Conservation (phyloP, 148 eudicot species). For the Dysphania ambrosioides region DNA sequence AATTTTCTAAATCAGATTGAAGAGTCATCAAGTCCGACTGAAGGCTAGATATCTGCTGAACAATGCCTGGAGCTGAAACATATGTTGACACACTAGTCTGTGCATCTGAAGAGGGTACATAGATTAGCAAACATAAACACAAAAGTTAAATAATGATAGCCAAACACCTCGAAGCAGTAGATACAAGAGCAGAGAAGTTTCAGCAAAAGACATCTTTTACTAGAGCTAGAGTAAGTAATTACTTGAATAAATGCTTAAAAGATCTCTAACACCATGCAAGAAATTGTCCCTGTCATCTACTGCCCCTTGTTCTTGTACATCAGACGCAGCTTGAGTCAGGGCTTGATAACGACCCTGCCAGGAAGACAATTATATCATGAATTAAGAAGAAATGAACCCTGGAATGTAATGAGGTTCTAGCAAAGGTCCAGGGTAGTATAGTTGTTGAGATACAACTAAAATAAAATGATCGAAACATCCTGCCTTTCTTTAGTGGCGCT, state of each 20-base stretch:
- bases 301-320: conserved; percentile 96
- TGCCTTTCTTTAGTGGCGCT: background rate
- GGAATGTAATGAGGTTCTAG: background rate
- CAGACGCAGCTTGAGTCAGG: conserved; percentile 81
- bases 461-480: background rate
- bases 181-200: conserved; percentile 1
- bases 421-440: background rate
- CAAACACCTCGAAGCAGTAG: background rate
- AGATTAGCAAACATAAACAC: conserved; percentile 12
- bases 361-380: conserved; percentile 15
- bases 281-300: conserved; percentile 95
- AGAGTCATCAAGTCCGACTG: conserved; percentile 76
- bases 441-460: background rate
- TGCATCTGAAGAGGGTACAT: conserved; percentile 53
- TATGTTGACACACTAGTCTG: conserved; percentile 79
- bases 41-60: conserved; percentile 87
- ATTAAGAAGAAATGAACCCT: no score
- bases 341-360: conserved; percentile 70
- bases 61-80: conserved; percentile 92
- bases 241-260: conserved; percentile 93
- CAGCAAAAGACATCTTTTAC: background rate
- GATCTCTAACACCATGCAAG: conserved; percentile 96
- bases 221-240: conserved; percentile 29
- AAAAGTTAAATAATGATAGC: no score
- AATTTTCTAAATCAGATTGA: conserved; percentile 87